Base-by-base conservation (phyloP, 78 protist species). In the Chrysochromulina parva region DNA sequence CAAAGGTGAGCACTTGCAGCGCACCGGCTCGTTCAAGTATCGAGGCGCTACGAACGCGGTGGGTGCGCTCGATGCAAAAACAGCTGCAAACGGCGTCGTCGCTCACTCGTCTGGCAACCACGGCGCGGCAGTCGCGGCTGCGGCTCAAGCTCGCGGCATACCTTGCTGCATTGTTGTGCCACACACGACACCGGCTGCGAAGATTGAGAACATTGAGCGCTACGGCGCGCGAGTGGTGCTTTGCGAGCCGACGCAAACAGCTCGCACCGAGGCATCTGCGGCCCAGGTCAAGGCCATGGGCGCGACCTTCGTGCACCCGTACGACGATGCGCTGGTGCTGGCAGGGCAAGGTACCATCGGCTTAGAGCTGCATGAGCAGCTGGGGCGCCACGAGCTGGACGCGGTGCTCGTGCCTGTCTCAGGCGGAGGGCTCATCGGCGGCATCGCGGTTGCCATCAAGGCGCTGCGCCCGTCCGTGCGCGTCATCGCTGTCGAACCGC, bases 321-420 rank as follows among this genome's bases (percentile, higher is more conserved):
- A 94, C 65, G 88, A 96, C 80, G 90, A 96, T 69, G 50, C 19
- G 47, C 48, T 24, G 50, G 96, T 96, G 20, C 92, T 96, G 55
- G 93, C 96, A 14, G 98, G 98, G 26, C 98, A 96, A 82, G 98
- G 98, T 59, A 96, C 98, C n/a, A 85, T 90, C 26, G 95, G 90
- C 19, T 54, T 95, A 28, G 98, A 96, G 62, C 4, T 96, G 67
- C 10, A 88, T 5, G 93, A 89, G 54, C 95, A 96, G 86, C 22
- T 20, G 48, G 48, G 20, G n/a, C 19, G 53, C 24, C 17, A 59
- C 53, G 62, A 89, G 9, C 59, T 96, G 60, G 98, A 96, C 90
- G 96, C 97, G 5, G 53, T 96, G 59, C 22, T 96, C 57, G 66
- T 76, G 0, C 97, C 97, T n/a, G 60, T 94, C 74, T 94, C 96